These are phyloP conservation scores for Epichloe baconii DNA, from an alignment of 2,329 filamentous ascomycete genomes.

Conservation along the genomic window DNA sequence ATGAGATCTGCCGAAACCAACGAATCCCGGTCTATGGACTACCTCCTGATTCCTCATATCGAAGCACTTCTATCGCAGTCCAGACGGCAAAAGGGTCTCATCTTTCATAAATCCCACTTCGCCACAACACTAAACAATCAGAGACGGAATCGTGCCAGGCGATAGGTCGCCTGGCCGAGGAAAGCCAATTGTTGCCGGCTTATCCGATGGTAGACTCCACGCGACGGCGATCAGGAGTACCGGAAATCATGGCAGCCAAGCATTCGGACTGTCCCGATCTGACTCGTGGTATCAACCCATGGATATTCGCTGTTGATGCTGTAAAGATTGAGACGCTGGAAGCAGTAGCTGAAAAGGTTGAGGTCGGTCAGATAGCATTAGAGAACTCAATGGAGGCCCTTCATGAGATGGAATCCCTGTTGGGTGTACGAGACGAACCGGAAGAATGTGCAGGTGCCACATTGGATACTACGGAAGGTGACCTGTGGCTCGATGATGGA, in stretches of 20 bases:
- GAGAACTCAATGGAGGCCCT: slow-evolving; percentile 38
- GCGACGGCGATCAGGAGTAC: slow-evolving; percentile 27
- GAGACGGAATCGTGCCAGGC: slow-evolving; percentile 35
- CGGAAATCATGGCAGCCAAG: slow-evolving; percentile 26
- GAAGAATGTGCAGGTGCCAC: slow-evolving; percentile 12
- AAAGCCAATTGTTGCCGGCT: slow-evolving; percentile 46
- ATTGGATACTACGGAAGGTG: slow-evolving; percentile 14
- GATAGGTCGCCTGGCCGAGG: slow-evolving; percentile 43
- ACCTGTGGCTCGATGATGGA: slow-evolving; percentile 24
- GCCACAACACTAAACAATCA: slow-evolving; percentile 36
- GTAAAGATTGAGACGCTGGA: slow-evolving; percentile 47
- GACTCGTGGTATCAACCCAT: slow-evolving; percentile 35
- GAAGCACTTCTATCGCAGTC: slow-evolving; percentile 38
- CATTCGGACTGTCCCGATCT: slow-evolving; percentile 26
- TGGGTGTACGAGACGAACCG: slow-evolving; percentile 22
- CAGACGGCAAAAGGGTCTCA: slow-evolving; percentile 41
- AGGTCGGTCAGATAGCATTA: slow-evolving; percentile 42
- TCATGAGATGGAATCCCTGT: slow-evolving; percentile 33
- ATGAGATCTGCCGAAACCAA: slow-evolving; percentile 6
- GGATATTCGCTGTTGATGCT: slow-evolving; percentile 47
- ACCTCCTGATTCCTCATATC: slow-evolving; percentile 44
- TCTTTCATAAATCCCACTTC: slow-evolving; percentile 46
- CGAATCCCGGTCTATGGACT: slow-evolving; percentile 14
- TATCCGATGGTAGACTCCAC: slow-evolving; percentile 29
- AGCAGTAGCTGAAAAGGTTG: slow-evolving; percentile 44